Conservation (phyloP, 352 stramenopile genomes). For the Pythium folliculosum region DNA sequence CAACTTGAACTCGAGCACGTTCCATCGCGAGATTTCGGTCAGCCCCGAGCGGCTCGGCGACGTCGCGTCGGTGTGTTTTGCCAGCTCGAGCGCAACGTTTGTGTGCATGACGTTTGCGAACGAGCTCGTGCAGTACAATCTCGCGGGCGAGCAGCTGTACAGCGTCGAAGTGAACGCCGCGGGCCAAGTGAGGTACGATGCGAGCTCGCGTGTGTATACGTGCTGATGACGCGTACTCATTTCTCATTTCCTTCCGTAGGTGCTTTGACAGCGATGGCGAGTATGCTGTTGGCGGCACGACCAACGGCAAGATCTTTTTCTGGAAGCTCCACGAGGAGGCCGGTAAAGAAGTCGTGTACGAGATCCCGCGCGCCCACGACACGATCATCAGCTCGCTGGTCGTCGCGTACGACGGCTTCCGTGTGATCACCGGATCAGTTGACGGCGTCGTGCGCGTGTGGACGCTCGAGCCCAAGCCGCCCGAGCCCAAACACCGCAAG, state of each 20-base stretch:
- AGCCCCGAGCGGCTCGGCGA: slow-evolving; percentile 39
- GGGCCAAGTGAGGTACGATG: slow-evolving; percentile 52
- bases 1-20: slow-evolving; percentile 29
- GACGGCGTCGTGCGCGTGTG: slow-evolving; percentile 71
- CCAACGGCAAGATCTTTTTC: slow-evolving; percentile 60
- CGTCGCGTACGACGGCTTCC: slow-evolving; percentile 54
- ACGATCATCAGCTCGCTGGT: slow-evolving; percentile 62
- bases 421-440: slow-evolving; percentile 53
- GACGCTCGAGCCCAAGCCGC: slow-evolving; percentile 34
- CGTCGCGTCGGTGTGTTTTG: slow-evolving; percentile 59
- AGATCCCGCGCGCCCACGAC: slow-evolving; percentile 63
- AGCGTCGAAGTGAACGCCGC: slow-evolving; percentile 48
- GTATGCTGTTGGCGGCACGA: slow-evolving; percentile 70
- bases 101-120: slow-evolving; percentile 75
- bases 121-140: slow-evolving; percentile 62
- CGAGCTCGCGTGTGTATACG: neutral
- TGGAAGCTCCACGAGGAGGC: slow-evolving; percentile 56
- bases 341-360: slow-evolving; percentile 54
- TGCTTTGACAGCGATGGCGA: slow-evolving; percentile 72
- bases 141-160: slow-evolving; percentile 49
- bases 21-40: slow-evolving; percentile 40
- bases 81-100: slow-evolving; percentile 48
- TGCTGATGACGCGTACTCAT: no score
- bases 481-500: slow-evolving; percentile 2
- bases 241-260: slow-evolving; percentile 8